A percentile compares a stretch with the other conserved stretches of the same genome.
These are phyloP conservation scores for Monilinia fructigena DNA, from an alignment of 2,329 filamentous ascomycete species.

Conservation along the genomic window DNA sequence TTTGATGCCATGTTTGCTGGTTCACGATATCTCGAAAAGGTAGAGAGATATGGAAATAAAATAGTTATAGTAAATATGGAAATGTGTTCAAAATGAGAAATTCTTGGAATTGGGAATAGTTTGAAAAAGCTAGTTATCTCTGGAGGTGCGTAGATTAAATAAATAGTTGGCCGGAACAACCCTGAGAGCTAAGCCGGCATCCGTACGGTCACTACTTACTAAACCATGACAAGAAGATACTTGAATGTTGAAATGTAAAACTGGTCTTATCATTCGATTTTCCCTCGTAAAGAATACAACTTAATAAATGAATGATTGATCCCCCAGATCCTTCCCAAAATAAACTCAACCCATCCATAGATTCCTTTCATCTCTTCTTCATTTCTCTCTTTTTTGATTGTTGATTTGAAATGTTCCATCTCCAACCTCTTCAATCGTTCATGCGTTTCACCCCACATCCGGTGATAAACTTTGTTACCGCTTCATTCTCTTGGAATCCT, in stretches of 20 bases:
- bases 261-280: not conserved
- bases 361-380: not conserved
- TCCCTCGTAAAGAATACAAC: not conserved
- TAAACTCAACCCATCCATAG: not conserved
- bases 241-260: not conserved
- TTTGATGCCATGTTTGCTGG: slow-evolving; percentile 15
- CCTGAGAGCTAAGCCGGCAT: slow-evolving; percentile 9
- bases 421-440: slow-evolving; percentile 11
- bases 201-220: not conserved
- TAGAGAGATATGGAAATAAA: not conserved
- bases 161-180: slow-evolving; percentile 17
- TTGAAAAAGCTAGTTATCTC: not conserved
- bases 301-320: not conserved
- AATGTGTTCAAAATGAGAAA: not conserved
- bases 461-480: slow-evolving; percentile 10
- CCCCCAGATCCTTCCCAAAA: slow-evolving; percentile 1
- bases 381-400: not conserved
- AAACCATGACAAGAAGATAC: not conserved
- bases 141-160: slow-evolving; percentile 16
- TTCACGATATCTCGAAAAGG: not conserved
- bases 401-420: slow-evolving; percentile 11
- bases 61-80: not conserved
- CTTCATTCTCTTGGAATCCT: not conserved
- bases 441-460: slow-evolving; percentile 18
- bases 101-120: not conserved